These are phyloP conservation scores for Acacia crassicarpa DNA, from an alignment of 306 rosid species.

Conservation along the genomic window DNA sequence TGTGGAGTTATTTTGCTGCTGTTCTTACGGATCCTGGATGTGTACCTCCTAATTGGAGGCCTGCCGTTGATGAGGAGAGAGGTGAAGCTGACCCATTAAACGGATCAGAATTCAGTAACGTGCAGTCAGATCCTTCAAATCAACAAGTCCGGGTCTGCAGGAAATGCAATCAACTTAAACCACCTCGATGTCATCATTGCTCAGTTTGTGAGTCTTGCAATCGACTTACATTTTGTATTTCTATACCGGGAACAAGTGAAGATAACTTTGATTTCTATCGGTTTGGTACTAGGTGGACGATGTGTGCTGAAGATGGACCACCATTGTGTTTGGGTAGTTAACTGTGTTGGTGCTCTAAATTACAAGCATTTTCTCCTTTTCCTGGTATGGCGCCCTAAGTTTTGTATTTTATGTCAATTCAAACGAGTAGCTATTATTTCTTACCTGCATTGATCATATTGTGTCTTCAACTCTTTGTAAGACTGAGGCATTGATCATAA, in stretches of 20 bases:
- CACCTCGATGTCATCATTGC: conserved; percentile 87
- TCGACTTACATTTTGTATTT: neutral
- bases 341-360: conserved; percentile 95
- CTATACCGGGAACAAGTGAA: conserved; percentile 4
- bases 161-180: conserved; percentile 75
- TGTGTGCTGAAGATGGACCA: conserved; percentile 99
- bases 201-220: conserved; percentile 80
- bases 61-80: conserved; percentile 83
- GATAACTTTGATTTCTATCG: conserved; percentile 16
- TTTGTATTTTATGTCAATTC: conserved; percentile 4
- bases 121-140: conserved; percentile 49
- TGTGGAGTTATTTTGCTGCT: conserved; percentile 97
- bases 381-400: conserved; percentile 62
- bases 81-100: conserved; percentile 88
- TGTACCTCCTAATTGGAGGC: conserved; percentile 95
- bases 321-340: conserved; percentile 99
- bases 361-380: conserved; percentile 93
- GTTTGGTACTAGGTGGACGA: conserved; percentile 78
- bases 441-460: conserved; percentile 20
- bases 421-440: neutral
- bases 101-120: conserved; percentile 51
- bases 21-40: conserved; percentile 95
- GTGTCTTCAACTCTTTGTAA: neutral
- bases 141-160: conserved; percentile 63
- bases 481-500: conserved; percentile 4